Evolutionary conservation across 306 rosid genomes (phyloP), one percentile per base, ranked within the genome.

Genomic region (Begonia loranthoides): DNA sequence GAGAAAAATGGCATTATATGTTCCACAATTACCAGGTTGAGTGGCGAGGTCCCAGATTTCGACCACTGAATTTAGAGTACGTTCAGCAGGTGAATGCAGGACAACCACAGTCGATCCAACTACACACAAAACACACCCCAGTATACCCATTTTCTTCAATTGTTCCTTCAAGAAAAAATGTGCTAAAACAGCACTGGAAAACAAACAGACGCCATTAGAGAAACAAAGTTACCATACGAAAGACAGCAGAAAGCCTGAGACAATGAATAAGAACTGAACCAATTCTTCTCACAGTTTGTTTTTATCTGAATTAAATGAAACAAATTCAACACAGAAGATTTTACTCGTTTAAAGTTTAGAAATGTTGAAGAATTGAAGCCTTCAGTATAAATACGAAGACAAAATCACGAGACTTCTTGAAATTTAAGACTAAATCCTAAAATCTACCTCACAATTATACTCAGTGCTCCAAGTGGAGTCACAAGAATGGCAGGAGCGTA

Each of bases 391-490:
- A 28, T 28, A 3, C 22, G 2, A 28, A 2, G 36, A 4, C 36
- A 28, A 5, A 28, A 44, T 12, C 5, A 49, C 22, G 21, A 56
- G 40, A 13, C 49, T 13, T 17, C 14, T 17, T 17, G 40, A 59
- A 34, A 13, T 55, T 45, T 41, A 19, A 52, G 34, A 46, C 14
- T 16, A 39, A 19, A 21, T 12, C 3, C 9, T 50, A 33, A 4
- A 48, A 24, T 15, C 44, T 69, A 87, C 96, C 96, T 87, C 17
- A 87, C 94, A 69, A 87, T 87, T 59, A 87, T 87, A 73, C 96
- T 87, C 70, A 87, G 71, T 40, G 96, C 96, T 60, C 96, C 96
- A 15, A 87, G 94, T 8, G 96, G 96, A 0, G 94, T 82, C 50
- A 87, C 96, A 38, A 87, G 94, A 60, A 69, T 85, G 3, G 96